Evolutionary conservation across 441 rosid species (phyloP).

Genomic region (Aleurites moluccanus): DNA sequence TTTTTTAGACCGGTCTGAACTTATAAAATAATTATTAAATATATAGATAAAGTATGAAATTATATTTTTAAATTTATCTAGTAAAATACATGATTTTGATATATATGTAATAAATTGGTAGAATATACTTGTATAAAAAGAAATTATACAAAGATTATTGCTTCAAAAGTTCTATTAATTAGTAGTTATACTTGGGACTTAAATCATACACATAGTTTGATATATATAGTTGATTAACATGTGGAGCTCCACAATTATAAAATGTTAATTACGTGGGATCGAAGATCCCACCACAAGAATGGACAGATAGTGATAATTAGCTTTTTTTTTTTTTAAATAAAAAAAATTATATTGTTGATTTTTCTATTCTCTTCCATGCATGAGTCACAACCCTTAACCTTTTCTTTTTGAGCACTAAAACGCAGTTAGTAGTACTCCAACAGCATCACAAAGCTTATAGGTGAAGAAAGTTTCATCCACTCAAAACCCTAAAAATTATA

Average conservation of each 20-base stretch:
- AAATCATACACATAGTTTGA: neutral
- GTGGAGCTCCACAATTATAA: slow-evolving; percentile 9
- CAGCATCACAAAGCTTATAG: slow-evolving; percentile 39
- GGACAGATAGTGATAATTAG: slow-evolving; percentile 24
- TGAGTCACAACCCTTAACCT: slow-evolving; percentile 20
- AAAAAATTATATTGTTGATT: slow-evolving; percentile 12
- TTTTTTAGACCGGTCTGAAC: no score
- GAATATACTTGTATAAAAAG: no score
- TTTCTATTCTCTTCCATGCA: slow-evolving; percentile 34
- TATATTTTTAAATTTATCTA: no score
- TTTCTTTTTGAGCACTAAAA: slow-evolving; percentile 36
- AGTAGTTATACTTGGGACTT: no score
- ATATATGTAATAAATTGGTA: no score
- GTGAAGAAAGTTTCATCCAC: slow-evolving; percentile 39
- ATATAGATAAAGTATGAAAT: no score
- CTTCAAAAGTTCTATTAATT: no score
- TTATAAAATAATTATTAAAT: no score
- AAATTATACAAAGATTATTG: no score
- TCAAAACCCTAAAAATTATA: slow-evolving; percentile 48
- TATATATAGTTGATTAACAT: neutral
- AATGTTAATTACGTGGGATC: slow-evolving; percentile 19
- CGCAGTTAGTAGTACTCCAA: slow-evolving; percentile 8
- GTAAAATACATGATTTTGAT: no score
- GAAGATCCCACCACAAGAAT: slow-evolving; percentile 36
- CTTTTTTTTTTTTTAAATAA: slow-evolving; percentile 19